Percentiles rank a stretch among this genome's conserved stretches.
These are phyloP conservation scores for Epichloe uncinata DNA, from an alignment of 2,329 filamentous ascomycete genomes.

Conservation along the genomic window DNA sequence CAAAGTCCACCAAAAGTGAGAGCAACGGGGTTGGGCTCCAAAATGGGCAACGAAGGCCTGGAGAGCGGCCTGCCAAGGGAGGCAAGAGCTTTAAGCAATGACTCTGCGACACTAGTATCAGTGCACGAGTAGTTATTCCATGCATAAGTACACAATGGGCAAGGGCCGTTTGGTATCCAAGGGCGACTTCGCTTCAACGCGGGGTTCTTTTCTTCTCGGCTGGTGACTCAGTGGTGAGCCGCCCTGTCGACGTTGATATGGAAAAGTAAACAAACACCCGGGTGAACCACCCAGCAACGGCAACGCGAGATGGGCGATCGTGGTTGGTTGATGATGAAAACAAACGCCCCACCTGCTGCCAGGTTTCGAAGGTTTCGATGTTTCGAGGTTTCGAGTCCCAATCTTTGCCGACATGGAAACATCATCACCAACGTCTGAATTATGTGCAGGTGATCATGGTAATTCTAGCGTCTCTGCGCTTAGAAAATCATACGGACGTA, in stretches of 20 bases:
- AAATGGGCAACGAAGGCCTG: background rate
- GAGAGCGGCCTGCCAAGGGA: background rate
- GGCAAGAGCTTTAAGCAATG: background rate
- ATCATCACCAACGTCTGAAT: too few relatives aligned
- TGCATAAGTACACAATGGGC: background rate
- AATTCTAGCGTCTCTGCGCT: too few relatives aligned
- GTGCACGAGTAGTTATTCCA: background rate
- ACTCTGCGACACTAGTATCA: background rate
- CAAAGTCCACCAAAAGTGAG: background rate
- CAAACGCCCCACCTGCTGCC: background rate
- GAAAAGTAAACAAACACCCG: slow-evolving; percentile 13
- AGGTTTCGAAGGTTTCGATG: background rate
- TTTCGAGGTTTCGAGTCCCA: too few relatives aligned
- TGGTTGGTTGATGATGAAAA: background rate
- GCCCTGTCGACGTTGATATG: slow-evolving; percentile 3
- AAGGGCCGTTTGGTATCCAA: background rate
- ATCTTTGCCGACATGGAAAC: too few relatives aligned
- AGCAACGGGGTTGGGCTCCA: background rate
- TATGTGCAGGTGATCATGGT: too few relatives aligned
- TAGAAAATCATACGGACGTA: too few relatives aligned
- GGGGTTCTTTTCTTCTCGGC: slow-evolving; percentile 9
- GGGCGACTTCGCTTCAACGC: slow-evolving; percentile 6
- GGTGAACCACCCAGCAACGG: slow-evolving; percentile 13
- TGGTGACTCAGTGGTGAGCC: background rate
- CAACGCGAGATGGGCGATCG: slow-evolving; percentile 7